A percentile compares a stretch with the other conserved stretches of the same genome.
Conservation (phyloP, 305 asterid genomes). For the Fraxinus dipetala region DNA sequence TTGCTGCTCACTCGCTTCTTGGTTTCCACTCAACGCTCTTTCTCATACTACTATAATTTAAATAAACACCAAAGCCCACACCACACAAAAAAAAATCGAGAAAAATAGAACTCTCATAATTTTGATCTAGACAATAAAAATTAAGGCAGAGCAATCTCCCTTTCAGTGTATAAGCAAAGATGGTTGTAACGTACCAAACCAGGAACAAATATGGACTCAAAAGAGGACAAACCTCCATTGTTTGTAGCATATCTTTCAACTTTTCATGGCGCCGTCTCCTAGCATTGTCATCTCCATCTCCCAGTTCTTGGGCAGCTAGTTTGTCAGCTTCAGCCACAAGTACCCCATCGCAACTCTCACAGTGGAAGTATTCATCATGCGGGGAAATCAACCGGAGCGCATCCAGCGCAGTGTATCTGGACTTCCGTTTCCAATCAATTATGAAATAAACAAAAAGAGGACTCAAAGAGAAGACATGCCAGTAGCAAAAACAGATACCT, state of each 20-base stretch:
- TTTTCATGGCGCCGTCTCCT: constrained; percentile 78
- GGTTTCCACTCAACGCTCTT: not conserved
- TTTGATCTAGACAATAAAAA: not conserved
- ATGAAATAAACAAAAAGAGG: constrained; percentile 12
- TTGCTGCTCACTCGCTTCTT: not conserved
- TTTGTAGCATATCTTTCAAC: constrained; percentile 67
- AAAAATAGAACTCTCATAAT: not conserved
- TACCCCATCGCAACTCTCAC: constrained; percentile 77
- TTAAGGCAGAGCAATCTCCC: not conserved
- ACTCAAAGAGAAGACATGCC: not conserved
- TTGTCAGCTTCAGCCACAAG: constrained; percentile 84
- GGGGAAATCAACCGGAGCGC: constrained; percentile 66
- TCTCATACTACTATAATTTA: not conserved
- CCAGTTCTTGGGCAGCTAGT: constrained; percentile 58
- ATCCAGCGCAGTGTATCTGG: constrained; percentile 89
- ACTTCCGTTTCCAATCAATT: constrained; percentile 25
- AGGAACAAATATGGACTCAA: constrained; percentile 16
- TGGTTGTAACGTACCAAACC: constrained; percentile 2
- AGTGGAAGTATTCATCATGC: constrained; percentile 74
- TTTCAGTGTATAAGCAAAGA: constrained; percentile 6
- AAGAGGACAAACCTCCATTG: constrained; percentile 74
- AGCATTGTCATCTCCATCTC: constrained; percentile 93
- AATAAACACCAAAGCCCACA: not conserved
- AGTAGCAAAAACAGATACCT: constrained; percentile 40
- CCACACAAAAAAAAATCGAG: not conserved